These are phyloP conservation scores for Fusarium tricinctum DNA, from an alignment of 2,329 filamentous ascomycete species.

Conservation along the genomic window DNA sequence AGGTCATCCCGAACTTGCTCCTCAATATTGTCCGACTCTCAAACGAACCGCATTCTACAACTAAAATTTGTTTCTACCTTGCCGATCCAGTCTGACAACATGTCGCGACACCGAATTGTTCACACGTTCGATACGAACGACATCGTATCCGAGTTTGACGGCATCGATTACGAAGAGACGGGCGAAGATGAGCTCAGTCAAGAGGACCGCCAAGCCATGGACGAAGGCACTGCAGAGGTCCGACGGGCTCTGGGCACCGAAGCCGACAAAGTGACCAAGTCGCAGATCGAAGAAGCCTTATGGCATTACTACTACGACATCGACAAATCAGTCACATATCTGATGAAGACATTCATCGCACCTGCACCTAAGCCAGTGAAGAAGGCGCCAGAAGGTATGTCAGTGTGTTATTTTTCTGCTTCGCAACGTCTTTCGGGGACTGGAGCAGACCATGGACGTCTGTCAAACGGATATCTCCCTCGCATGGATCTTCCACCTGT, in stretches of 20 bases:
- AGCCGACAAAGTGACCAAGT: constrained; percentile 67
- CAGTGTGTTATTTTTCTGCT: constrained; percentile 54
- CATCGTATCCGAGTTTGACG: constrained; percentile 65
- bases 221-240: constrained; percentile 75
- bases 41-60: constrained; percentile 5
- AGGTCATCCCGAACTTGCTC: neutral
- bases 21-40: neutral
- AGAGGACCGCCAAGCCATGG: constrained; percentile 68
- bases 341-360: constrained; percentile 74
- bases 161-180: constrained; percentile 61
- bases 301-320: constrained; percentile 98
- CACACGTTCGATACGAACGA: constrained; percentile 64
- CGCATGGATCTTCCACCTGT: constrained; percentile 37
- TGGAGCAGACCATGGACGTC: constrained; percentile 53
- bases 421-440: constrained; percentile 46
- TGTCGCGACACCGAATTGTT: constrained; percentile 50
- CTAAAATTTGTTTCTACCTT: constrained; percentile 1
- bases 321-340: constrained; percentile 84
- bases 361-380: constrained; percentile 61
- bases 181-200: constrained; percentile 62
- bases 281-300: constrained; percentile 87
- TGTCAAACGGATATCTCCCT: constrained; percentile 27
- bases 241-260: constrained; percentile 73
- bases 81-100: constrained; percentile 18
- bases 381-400: constrained; percentile 61